Evolutionary conservation across 768 basidiomycete species (phyloP).

Genomic region (Termitomyces sp.): DNA sequence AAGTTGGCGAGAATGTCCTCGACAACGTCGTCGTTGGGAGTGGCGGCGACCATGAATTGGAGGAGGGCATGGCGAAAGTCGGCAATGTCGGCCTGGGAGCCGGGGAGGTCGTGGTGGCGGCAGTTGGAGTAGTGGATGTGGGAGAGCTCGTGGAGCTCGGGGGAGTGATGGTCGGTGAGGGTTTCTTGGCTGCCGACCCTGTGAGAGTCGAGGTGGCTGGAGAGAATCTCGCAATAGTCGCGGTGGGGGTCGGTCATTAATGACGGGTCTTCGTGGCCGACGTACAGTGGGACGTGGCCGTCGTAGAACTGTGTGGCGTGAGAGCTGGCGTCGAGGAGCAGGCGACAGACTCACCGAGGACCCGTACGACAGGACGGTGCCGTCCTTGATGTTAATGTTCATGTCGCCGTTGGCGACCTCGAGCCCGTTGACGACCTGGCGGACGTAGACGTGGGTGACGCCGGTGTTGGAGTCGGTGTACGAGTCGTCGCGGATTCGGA

Average conservation of each 20-base stretch:
- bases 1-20: constrained; percentile 46
- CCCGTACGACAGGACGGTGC: constrained; percentile 79
- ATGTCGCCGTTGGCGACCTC: constrained; percentile 90
- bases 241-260: constrained; percentile 33
- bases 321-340: neutral
- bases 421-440: constrained; percentile 79
- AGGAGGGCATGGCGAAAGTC: constrained; percentile 59
- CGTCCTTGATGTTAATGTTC: constrained; percentile 89
- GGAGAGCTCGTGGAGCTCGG: constrained; percentile 27
- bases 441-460: constrained; percentile 85
- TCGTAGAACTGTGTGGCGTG: constrained; percentile 60
- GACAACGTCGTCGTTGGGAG: constrained; percentile 42
- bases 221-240: constrained; percentile 45
- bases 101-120: constrained; percentile 32
- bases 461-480: constrained; percentile 84
- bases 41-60: constrained; percentile 76
- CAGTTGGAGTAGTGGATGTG: constrained; percentile 58
- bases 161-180: constrained; percentile 20
- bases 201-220: constrained; percentile 28
- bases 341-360: constrained; percentile 58
- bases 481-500: constrained; percentile 71
- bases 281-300: constrained; percentile 44
- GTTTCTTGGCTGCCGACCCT: constrained; percentile 30
- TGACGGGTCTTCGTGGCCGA: constrained; percentile 21
- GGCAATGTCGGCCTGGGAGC: constrained; percentile 20